These are phyloP conservation scores for Plasmodium reichenowi DNA, from an alignment of 169 alveolate genomes.

Conservation along the genomic window DNA sequence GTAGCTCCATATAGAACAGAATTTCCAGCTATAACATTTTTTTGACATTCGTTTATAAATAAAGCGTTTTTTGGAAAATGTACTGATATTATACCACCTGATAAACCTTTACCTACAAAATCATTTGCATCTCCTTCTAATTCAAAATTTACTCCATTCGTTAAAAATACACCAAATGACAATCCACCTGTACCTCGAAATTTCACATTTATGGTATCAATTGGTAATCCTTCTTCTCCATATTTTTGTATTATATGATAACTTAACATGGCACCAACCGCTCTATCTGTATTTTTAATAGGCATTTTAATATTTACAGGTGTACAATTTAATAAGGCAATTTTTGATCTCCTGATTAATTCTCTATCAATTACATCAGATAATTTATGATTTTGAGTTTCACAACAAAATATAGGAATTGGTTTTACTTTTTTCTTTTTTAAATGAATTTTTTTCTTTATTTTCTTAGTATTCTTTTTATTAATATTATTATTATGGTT, in stretches of 20 bases:
- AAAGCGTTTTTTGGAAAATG: slow-evolving; percentile 77
- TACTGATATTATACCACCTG: slow-evolving; percentile 85
- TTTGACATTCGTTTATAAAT: slow-evolving; percentile 76
- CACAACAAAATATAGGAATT: slow-evolving; percentile 69
- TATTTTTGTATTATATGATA: slow-evolving; percentile 78
- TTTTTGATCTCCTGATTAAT: slow-evolving; percentile 66
- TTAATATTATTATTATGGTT: slow-evolving; percentile 11
- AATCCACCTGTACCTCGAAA: slow-evolving; percentile 84
- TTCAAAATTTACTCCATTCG: slow-evolving; percentile 82
- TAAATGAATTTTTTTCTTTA: slow-evolving; percentile 53
- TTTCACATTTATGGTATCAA: slow-evolving; percentile 75
- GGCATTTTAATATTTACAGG: slow-evolving; percentile 76
- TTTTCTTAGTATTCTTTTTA: slow-evolving; percentile 16
- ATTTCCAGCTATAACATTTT: slow-evolving; percentile 86
- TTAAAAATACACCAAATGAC: slow-evolving; percentile 84
- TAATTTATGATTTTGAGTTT: slow-evolving; percentile 76
- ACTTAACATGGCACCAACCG: slow-evolving; percentile 86
- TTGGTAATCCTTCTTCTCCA: slow-evolving; percentile 74
- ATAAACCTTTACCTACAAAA: slow-evolving; percentile 85
- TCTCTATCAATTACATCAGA: slow-evolving; percentile 76
- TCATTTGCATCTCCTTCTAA: slow-evolving; percentile 89
- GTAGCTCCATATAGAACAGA: slow-evolving; percentile 88
- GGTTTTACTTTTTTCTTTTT: slow-evolving; percentile 71
- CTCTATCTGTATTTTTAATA: slow-evolving; percentile 82
- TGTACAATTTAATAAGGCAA: slow-evolving; percentile 62